Base-by-base conservation (phyloP, 192 early-diverging fungal species). In the Coemansia reversa region DNA sequence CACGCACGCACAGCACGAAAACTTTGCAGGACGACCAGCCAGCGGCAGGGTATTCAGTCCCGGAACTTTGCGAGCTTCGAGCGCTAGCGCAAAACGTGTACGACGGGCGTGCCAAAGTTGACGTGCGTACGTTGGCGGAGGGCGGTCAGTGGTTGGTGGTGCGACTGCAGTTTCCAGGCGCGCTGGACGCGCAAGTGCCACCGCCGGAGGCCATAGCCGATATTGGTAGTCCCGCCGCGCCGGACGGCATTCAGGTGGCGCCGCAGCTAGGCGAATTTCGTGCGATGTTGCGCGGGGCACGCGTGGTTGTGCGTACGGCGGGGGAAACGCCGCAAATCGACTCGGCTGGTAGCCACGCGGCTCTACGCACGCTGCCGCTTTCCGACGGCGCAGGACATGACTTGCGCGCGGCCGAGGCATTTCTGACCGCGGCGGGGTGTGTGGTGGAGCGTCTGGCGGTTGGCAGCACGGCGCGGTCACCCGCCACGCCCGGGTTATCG, bases 261-360 rank as follows among this genome's bases (percentile, higher is more conserved):
- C 74, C 74, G 5, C 32, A 42, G 9, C 56, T 74, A 19, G n/a
- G 39, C 8, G 72, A 79, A 58, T 79, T 79, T 32, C 60, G 68
- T 16, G 39, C 45, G 11, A 79, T 79, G 76, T 61, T 79, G 24
- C 67, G 63, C 7, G 72, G 72, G 7, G 66, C 76, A 1, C 67
- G 68, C n/a, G 48, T 79, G 20, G 60, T 62, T 7, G 54, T 73
- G 19, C 76, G 76, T 7, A 51, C 60, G 5, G 58, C 58, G 1
- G 20, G 45, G 4, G 35, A 18, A 8, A 53, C 47, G 9, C 47
- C 39, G n/a, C 49, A 50, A 16, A 14, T 16, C 18, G 39, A 24
- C 3, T 27, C 19, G 18, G 32, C 11, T 16, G 18, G 20, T 27
- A 61, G 61, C 19, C 16, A 61, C 29, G 14, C 48, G 24, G 20